phyloP scores from a whole-genome alignment of 768 basidiomycete genomes.

The Rhodotorula toruloides region DNA sequence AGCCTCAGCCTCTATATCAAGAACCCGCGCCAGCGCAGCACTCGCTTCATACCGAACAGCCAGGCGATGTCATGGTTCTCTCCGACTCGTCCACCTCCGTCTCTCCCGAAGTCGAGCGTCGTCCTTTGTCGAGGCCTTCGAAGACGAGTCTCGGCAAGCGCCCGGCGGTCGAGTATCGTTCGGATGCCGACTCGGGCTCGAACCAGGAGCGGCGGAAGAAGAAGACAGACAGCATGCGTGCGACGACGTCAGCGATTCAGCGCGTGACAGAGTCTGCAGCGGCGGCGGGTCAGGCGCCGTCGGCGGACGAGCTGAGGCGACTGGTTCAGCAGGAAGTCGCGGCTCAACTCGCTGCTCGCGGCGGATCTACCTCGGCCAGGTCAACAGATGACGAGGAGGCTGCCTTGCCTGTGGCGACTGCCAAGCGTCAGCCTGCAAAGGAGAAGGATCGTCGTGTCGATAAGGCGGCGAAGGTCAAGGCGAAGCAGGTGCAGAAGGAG shows the following conservation, averaged over 20 bases:
- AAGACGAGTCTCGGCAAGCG: background rate
- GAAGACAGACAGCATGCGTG: background rate
- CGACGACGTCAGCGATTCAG: background rate
- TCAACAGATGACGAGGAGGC: background rate
- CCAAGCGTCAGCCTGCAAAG: background rate
- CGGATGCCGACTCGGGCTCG: background rate
- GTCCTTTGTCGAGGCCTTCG: background rate
- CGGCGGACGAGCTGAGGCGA: background rate
- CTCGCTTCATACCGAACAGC: background rate
- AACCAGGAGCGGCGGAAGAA: background rate
- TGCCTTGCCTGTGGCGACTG: background rate
- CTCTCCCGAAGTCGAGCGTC: background rate
- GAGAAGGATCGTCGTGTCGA: background rate
- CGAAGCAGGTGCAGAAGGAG: background rate
- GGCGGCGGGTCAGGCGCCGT: background rate
- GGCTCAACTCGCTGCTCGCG: background rate
- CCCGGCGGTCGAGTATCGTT: too few relatives aligned
- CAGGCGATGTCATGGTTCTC: conserved; percentile 17
- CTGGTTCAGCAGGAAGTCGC: background rate
- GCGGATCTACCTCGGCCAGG: too few relatives aligned
- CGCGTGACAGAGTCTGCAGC: background rate
- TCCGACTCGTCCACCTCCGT: conserved; percentile 10
- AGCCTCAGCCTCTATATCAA: too few relatives aligned
- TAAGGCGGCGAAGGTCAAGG: background rate
- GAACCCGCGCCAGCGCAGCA: background rate